Base-by-base conservation (phyloP, 768 basidiomycete genomes). In the Kondoa subrosea region DNA sequence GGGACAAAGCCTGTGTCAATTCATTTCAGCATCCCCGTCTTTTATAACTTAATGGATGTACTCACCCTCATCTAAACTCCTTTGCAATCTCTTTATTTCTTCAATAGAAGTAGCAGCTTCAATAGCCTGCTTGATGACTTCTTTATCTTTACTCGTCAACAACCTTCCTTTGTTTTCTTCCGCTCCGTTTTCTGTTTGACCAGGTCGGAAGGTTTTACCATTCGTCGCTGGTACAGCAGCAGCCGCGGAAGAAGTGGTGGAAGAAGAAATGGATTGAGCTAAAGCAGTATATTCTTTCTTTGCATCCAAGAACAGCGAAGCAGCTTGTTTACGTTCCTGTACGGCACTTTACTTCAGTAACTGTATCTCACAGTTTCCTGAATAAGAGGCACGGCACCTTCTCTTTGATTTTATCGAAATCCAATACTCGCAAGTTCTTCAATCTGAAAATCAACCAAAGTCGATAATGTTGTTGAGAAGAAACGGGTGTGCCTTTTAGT, bases 401-500 rank as follows among this genome's bases (percentile, higher is more conserved):
- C 78, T 91, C 89, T 77, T 87, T 85, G 75, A 93, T 88, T 79
- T 90, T 85, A 82, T 90, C 87, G 79, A 89, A 93, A 83, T 93
- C 90, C 76, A 93, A 82, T 79, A 90, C 87, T 82, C 91, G 85
- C 76, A 93, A 82, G 76, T 83, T 82, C 77, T 86, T 85, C 81
- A 90, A 81, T 80, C 85, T 84, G 84, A 85, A 90, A 73, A 88
- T 85, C 81, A 91, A 84, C 90, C 90, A 93, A 81, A 90, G 88
- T 81, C 89, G 87, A 81, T 92, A 93, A 85, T 87, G 89, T 83
- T 90, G 89, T 82, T 87, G 88, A 80, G 91, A 87, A 76, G 82
- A 80, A 33, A 91, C 88, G 66, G 91, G 89, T 73, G 88, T 88
- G 27, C 88, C 89, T 71, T 88, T 73, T 72, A 92, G 78, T 40